Evolutionary conservation across 2,329 filamentous ascomycete genomes (phyloP).

Genomic region (Diplodia mutila): DNA sequence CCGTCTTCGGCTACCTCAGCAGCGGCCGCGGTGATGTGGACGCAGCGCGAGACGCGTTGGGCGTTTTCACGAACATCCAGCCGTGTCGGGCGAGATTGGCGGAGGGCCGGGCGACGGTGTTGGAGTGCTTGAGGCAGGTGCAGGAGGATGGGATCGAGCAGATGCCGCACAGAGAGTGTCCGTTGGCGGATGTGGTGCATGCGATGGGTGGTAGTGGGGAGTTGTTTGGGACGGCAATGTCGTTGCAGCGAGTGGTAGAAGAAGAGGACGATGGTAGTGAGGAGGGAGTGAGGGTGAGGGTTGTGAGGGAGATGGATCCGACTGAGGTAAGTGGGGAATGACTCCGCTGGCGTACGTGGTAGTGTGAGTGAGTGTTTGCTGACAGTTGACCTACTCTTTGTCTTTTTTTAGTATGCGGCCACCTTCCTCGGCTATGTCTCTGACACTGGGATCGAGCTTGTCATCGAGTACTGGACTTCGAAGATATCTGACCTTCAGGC

Average conservation of each 20-base stretch:
- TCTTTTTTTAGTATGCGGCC: not conserved
- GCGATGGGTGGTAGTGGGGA: constrained; percentile 33
- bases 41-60: constrained; percentile 45
- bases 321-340: constrained; percentile 1
- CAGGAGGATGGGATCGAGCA: constrained; percentile 54
- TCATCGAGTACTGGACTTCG: constrained; percentile 7
- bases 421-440: constrained; percentile 17
- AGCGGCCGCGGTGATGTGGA: constrained; percentile 46
- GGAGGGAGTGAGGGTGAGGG: not conserved
- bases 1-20: constrained; percentile 44
- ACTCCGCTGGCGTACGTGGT: too few relatives aligned
- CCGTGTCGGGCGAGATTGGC: constrained; percentile 48
- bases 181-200: constrained; percentile 13
- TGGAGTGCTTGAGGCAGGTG: constrained; percentile 46
- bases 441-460: not conserved
- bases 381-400: too few relatives aligned
- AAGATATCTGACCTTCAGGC: not conserved
- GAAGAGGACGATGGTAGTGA: not conserved
- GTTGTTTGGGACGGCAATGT: constrained; percentile 55
- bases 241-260: constrained; percentile 27
- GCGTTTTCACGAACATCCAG: constrained; percentile 53
- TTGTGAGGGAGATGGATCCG: constrained; percentile 6
- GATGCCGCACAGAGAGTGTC: constrained; percentile 49
- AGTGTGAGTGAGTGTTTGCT: too few relatives aligned
- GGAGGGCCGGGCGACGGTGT: constrained; percentile 36